Percentiles rank a stretch among this genome's conserved stretches.
These are phyloP conservation scores for Cucurbita moschata DNA, from an alignment of 306 rosid species.

Conservation along the genomic window DNA sequence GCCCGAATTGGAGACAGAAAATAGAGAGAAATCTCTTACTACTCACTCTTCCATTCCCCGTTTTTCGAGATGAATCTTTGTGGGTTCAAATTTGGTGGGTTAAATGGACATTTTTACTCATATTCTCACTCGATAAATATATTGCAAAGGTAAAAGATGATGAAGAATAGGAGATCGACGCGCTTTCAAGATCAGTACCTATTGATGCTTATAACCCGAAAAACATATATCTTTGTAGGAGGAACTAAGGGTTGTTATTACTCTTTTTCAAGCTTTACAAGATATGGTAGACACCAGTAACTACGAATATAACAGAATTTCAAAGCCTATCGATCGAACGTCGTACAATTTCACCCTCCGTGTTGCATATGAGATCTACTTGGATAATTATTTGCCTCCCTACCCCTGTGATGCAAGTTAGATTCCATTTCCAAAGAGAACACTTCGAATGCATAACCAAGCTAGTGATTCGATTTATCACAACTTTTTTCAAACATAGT, in stretches of 20 bases:
- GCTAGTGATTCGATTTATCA: no score
- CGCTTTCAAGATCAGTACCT: slow-evolving; percentile 68
- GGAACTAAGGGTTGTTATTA: slow-evolving; percentile 44
- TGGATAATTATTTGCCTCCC: not conserved
- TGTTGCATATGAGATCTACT: not conserved
- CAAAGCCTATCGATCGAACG: slow-evolving; percentile 43
- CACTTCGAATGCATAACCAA: not conserved
- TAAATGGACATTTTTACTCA: no score
- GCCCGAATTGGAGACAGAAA: accelerated
- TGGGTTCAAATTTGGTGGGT: no score
- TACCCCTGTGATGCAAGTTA: not conserved
- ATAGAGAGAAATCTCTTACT: no score
- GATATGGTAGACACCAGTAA: slow-evolving; percentile 59
- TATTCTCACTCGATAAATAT: slow-evolving; percentile 40
- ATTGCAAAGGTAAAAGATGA: slow-evolving; percentile 78
- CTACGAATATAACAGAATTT: slow-evolving; percentile 63
- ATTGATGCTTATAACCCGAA: slow-evolving; percentile 56
- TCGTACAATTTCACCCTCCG: not conserved
- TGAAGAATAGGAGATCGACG: slow-evolving; percentile 78
- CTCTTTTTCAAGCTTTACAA: slow-evolving; percentile 35
- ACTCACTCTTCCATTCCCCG: no score
- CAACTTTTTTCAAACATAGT: not conserved
- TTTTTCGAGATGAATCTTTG: no score
- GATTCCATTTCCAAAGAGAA: not conserved
- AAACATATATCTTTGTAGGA: slow-evolving; percentile 52